Base-by-base conservation (phyloP, 805 yeast genomes). In the Grigorovia humatica region DNA sequence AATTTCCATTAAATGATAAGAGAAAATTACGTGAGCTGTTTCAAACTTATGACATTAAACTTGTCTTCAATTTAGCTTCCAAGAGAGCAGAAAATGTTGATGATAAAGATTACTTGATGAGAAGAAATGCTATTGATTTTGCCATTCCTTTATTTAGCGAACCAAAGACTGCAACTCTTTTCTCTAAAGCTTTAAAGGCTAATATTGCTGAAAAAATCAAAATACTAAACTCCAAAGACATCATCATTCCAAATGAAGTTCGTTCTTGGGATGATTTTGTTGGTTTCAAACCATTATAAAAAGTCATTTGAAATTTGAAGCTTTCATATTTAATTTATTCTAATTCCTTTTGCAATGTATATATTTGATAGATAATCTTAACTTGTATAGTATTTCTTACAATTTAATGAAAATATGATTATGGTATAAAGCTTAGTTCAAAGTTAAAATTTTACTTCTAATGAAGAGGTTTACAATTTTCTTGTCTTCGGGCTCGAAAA, bases 61-160 rank as follows among this genome's bases (percentile, higher is more conserved):
- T 89, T 56, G 99, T 93, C 17, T 83, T 91, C 79, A 93, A 93
- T 74, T 78, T 93, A 64, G 97, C 99, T 51, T 77, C 77, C 60
- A 85, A 87, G 44, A 81, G 96, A 68, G 99, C 98, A 45, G 95
- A 87, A 63, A 73, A 78, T 57, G 76, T 88, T 57, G 70, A 80
- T 57, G 97, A 93, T 65, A 84, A 85, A 70, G 97, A 93, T 72
- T 93, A 93, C 70, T 83, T 91, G 53, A 93, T 93, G 99, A 85
- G 99, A 77, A 85, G 99, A 76, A 93, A 93, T 69, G 98, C 99
- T 47, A 95, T 93, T 73, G 99, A 93, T 70, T 93, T 93, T 68
- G 98, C 87, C 54, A 84, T 91, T 64, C 96, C 99, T 44, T 76
- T 93, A 66, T 91, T 93, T 76, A 93, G 91, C 67, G 99, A 93